phyloP scores from a whole-genome alignment of 768 basidiomycete genomes.

The Mrakia frigida region DNA sequence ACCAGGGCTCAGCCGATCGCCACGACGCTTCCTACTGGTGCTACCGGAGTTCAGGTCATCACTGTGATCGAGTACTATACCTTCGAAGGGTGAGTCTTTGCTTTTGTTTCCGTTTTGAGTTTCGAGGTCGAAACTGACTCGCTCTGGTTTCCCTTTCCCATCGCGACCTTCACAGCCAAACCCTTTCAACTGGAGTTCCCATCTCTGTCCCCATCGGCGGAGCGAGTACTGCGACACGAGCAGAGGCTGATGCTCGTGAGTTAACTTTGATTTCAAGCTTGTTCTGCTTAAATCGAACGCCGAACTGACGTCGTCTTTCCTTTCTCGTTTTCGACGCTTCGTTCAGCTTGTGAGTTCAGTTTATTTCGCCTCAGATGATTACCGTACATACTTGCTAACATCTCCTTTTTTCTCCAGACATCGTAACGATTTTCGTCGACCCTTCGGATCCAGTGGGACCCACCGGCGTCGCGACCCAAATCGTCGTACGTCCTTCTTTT shows the following conservation, averaged over 20 bases:
- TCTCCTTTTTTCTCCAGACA: background rate
- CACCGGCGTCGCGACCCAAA: background rate
- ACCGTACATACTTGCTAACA: background rate
- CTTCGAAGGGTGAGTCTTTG: background rate
- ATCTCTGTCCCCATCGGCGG: background rate
- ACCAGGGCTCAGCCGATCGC: background rate
- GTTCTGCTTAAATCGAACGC: background rate
- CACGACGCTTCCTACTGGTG: background rate
- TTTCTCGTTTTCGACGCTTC: background rate
- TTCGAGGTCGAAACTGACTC: background rate
- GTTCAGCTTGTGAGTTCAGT: background rate
- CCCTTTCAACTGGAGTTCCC: background rate
- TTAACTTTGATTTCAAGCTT: background rate
- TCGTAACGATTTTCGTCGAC: slow-evolving; percentile 12
- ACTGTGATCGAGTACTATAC: slow-evolving; percentile 9
- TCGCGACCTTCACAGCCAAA: background rate
- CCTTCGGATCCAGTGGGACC: slow-evolving; percentile 1
- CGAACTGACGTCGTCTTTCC: background rate
- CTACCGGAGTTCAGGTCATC: background rate
- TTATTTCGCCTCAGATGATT: no score
- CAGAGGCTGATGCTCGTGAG: background rate
- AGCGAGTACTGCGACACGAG: background rate
- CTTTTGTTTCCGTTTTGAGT: background rate
- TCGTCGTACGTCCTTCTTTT: background rate
- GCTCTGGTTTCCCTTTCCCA: background rate